Conservation (phyloP, 2,329 filamentous ascomycete genomes). For the Penicillium glabrum region DNA sequence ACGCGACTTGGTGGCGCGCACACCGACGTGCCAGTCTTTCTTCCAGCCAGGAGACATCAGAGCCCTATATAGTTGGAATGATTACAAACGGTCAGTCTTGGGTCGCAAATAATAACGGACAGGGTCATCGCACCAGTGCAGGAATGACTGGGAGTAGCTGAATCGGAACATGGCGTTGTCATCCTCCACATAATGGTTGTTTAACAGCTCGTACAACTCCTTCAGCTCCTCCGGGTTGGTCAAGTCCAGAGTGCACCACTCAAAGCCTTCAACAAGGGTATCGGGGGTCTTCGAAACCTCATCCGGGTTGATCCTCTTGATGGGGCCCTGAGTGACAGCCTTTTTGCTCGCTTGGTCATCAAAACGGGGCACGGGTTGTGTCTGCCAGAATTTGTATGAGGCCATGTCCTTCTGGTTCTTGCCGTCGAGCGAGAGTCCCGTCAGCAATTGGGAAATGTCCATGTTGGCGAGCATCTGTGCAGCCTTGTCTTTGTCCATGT, state of each 20-base stretch:
- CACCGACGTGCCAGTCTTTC: slow-evolving; percentile 91
- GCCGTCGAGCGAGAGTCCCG: slow-evolving; percentile 65
- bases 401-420: slow-evolving; percentile 97
- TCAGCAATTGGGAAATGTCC: slow-evolving; percentile 50
- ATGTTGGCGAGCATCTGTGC: slow-evolving; percentile 52
- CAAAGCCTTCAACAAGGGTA: slow-evolving; percentile 76
- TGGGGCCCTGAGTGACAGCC: slow-evolving; percentile 73
- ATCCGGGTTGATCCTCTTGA: slow-evolving; percentile 76
- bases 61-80: slow-evolving; percentile 58
- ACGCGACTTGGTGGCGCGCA: slow-evolving; percentile 76
- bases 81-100: not conserved
- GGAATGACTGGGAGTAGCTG: slow-evolving; percentile 85
- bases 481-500: slow-evolving; percentile 62
- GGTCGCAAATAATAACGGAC: not conserved
- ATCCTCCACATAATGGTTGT: slow-evolving; percentile 96
- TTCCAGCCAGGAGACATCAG: slow-evolving; percentile 93
- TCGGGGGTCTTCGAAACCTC: slow-evolving; percentile 76
- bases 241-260: slow-evolving; percentile 91
- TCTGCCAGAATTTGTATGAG: slow-evolving; percentile 98
- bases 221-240: slow-evolving; percentile 73
- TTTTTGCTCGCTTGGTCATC: slow-evolving; percentile 51
- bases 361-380: slow-evolving; percentile 90
- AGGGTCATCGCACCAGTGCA: slow-evolving; percentile 68
- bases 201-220: slow-evolving; percentile 88
- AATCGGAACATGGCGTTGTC: slow-evolving; percentile 97